Evolutionary conservation across 1,284 basidiomycete genomes (phyloP).

Genomic region (Takashimella tepidaria): DNA sequence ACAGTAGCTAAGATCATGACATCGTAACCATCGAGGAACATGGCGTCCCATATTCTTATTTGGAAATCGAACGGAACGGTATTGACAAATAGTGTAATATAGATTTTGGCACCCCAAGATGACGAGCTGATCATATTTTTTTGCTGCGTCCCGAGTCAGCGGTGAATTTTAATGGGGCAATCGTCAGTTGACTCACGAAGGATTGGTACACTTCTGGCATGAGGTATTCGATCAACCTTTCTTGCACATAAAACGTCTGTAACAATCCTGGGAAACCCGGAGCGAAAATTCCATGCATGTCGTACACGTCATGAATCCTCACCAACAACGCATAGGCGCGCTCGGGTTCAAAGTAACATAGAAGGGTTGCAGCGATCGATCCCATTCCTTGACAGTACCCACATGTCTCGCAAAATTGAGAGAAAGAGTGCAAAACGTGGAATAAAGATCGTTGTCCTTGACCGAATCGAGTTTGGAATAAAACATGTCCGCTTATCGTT

Average conservation of each 20-base stretch:
- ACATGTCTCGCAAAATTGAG: constrained; percentile 74
- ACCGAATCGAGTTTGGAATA: constrained; percentile 94
- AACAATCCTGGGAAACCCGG: constrained; percentile 95
- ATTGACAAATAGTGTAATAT: constrained; percentile 94
- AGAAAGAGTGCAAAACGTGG: constrained; percentile 89
- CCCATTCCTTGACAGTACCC: constrained; percentile 99
- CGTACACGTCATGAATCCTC: constrained; percentile 79
- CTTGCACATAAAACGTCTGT: constrained; percentile 91
- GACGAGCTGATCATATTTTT: constrained; percentile 85
- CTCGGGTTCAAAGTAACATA: constrained; percentile 86
- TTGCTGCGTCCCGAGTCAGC: constrained; percentile 48
- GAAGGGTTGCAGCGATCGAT: constrained; percentile 86
- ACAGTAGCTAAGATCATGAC: constrained; percentile 78
- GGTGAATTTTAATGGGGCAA: not conserved
- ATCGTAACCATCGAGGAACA: constrained; percentile 84
- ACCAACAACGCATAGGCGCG: constrained; percentile 78
- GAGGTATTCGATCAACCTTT: constrained; percentile 72
- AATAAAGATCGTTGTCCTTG: constrained; percentile 89
- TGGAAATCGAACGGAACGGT: constrained; percentile 95
- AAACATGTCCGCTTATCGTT: constrained; percentile 89
- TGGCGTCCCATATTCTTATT: constrained; percentile 89
- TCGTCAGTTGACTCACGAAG: constrained; percentile 54
- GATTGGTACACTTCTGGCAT: constrained; percentile 83
- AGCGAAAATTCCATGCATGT: constrained; percentile 80
- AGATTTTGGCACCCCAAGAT: constrained; percentile 97